Percentiles rank a stretch among this genome's conserved stretches.
phyloP scores from a whole-genome alignment of 179 eudicot species.

The Actinidia chinensis region DNA sequence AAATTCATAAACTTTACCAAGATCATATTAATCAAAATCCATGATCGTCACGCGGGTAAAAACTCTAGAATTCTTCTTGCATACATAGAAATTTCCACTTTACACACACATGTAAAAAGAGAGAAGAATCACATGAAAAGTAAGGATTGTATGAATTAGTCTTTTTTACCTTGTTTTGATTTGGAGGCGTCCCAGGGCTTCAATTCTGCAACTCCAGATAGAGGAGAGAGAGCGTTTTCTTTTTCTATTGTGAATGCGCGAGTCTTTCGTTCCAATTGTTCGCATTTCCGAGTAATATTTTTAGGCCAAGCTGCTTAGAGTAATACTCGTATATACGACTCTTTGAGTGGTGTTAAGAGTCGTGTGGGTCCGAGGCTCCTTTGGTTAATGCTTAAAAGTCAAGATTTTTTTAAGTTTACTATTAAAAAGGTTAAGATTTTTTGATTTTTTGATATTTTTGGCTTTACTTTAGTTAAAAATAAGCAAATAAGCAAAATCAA shows the following conservation, averaged over 20 bases:
- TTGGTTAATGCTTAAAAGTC: too few species aligned
- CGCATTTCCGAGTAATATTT: neutral
- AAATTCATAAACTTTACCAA: neutral
- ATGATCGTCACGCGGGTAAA: neutral
- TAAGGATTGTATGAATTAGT: neutral
- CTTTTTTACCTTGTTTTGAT: neutral
- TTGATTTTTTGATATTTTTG: too few species aligned
- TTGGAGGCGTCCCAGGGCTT: neutral
- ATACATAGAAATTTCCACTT: neutral
- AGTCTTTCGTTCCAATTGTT: neutral
- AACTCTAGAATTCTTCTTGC: neutral
- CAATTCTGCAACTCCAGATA: constrained; percentile 10
- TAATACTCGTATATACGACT: neutral
- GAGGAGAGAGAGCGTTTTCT: neutral
- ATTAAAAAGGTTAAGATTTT: too few species aligned
- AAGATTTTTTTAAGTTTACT: too few species aligned
- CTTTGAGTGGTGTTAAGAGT: neutral
- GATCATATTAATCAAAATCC: constrained; percentile 12
- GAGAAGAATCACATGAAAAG: neutral
- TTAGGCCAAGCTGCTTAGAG: neutral
- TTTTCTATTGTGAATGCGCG: neutral
- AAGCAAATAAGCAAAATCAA: too few species aligned
- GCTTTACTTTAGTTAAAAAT: too few species aligned
- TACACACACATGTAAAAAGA: neutral
- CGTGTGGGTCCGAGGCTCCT: neutral